A percentile compares a stretch with the other conserved stretches of the same genome.
Evolutionary conservation across 1,284 basidiomycete genomes (phyloP).

Genomic region (Mycena citricolor): DNA sequence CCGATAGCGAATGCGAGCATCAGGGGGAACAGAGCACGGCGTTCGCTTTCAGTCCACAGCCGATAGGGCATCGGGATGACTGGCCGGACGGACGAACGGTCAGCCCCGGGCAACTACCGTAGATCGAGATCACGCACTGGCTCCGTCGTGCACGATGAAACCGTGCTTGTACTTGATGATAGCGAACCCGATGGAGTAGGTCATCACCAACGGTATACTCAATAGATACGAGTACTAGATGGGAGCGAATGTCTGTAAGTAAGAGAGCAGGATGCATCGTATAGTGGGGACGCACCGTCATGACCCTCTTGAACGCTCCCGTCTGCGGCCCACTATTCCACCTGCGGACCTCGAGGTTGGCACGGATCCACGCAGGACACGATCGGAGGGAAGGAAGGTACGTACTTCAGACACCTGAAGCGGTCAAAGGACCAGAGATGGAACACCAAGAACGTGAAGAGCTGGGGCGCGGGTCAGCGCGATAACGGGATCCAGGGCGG

Average conservation of each 20-base stretch:
- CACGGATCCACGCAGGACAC: not conserved
- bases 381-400: constrained; percentile 3
- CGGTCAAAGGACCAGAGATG: constrained; percentile 78
- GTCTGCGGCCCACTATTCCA: constrained; percentile 65
- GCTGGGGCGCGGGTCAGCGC: constrained; percentile 35
- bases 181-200: constrained; percentile 62
- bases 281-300: constrained; percentile 56
- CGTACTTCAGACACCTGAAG: constrained; percentile 69
- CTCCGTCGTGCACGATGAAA: constrained; percentile 45
- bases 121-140: constrained; percentile 46
- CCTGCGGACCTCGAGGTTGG: constrained; percentile 39
- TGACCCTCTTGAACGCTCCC: constrained; percentile 75
- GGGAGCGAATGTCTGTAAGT: constrained; percentile 2
- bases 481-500: not conserved
- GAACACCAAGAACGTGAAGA: constrained; percentile 61
- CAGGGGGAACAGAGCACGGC: constrained; percentile 57
- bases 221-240: constrained; percentile 71
- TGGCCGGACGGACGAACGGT: constrained; percentile 34
- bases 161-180: constrained; percentile 73
- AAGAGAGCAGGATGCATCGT: not conserved
- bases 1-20: constrained; percentile 59
- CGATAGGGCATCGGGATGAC: constrained; percentile 65
- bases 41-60: constrained; percentile 51
- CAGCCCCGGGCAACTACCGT: not conserved
- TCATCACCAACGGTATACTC: constrained; percentile 57